These are phyloP conservation scores for Aegilops sharonensis DNA, from an alignment of 176 grass and related monocot genomes.

Conservation along the genomic window DNA sequence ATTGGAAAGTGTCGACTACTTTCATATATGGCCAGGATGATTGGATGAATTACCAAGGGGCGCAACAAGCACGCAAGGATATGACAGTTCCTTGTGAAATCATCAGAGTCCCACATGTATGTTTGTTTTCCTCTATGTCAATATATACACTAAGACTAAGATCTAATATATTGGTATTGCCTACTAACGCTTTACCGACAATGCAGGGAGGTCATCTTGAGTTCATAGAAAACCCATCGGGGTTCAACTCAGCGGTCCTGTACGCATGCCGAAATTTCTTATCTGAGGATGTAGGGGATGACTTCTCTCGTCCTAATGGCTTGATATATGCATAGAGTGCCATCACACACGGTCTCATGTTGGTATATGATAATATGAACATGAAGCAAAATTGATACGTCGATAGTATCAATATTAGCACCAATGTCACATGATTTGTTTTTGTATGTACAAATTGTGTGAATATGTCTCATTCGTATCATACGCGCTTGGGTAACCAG, in stretches of 20 bases:
- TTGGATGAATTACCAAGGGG: conserved; percentile 86
- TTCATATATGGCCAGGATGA: conserved; percentile 93
- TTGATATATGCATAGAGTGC: conserved; percentile 49
- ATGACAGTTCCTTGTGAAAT: conserved; percentile 98
- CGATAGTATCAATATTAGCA: not conserved
- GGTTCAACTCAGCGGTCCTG: conserved; percentile 67
- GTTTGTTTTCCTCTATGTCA: conserved; percentile 1
- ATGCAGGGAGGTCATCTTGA: conserved; percentile 82
- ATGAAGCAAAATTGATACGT: not conserved
- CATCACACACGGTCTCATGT: not conserved
- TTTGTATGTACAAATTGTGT: not conserved
- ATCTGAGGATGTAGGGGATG: conserved; percentile 36
- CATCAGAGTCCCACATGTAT: conserved; percentile 72
- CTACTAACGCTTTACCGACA: not conserved
- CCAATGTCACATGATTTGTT: not conserved
- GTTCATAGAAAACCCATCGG: conserved; percentile 86
- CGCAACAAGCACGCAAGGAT: conserved; percentile 69
- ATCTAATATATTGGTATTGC: not conserved
- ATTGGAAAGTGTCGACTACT: conserved; percentile 89
- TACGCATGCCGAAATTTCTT: conserved; percentile 64
- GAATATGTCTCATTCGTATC: not conserved
- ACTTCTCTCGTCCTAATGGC: conserved; percentile 42
- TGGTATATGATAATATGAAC: not conserved
- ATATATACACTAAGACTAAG: not conserved
- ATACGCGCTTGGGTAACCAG: not conserved